Base-by-base conservation (phyloP, 257 asterid genomes). In the Solanum chilense region DNA sequence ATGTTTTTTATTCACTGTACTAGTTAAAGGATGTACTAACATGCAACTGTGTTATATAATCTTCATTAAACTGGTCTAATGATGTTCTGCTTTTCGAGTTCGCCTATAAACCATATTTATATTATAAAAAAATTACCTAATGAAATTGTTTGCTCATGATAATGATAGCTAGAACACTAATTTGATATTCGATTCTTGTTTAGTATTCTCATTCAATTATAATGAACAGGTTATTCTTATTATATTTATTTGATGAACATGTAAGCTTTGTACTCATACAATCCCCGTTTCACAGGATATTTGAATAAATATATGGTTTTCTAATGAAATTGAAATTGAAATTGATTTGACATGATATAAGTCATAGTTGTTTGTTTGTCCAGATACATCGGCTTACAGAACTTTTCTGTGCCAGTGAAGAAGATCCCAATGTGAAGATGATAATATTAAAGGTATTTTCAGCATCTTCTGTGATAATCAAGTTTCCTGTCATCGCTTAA, bases 311-410 rank as follows among this genome's bases (percentile, higher is more conserved):
- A 10, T 33, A 35, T 68, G 25, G 16, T 68, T 77, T 68, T 15
- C 35, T 68, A 77, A 42, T 68, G 29, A 68, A 64, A 29, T 85
- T 37, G 62, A 37, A 33, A 33, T 33, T 33, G 37, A 33, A 31
- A 31, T 31, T 31, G 31, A 31, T 31, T 84, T 3, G 5, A 39
- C 33, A 75, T 62, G 86, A 14, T 52, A 33, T 33, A 41, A 56
- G 29, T 29, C 18, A 29, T 12, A 41, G 66, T 2, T 66, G 80
- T 14, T 83, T 85, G 89, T 86, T 86, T 88, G 52, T 89, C 56
- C 74, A 95, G 99, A 88, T 95, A 77, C 91, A 95, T 25, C 95
- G 94, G 85, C 87, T 96, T 78, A 77, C 91, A 90, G 96, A 94
- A 87, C 95, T 94, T 85, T 94, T 90, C 86, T 90, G 88, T 82